A percentile compares a stretch with the other conserved stretches of the same genome.
Conservation (phyloP, 2,329 filamentous ascomycete genomes). For the Cladobotryum protrusum region DNA sequence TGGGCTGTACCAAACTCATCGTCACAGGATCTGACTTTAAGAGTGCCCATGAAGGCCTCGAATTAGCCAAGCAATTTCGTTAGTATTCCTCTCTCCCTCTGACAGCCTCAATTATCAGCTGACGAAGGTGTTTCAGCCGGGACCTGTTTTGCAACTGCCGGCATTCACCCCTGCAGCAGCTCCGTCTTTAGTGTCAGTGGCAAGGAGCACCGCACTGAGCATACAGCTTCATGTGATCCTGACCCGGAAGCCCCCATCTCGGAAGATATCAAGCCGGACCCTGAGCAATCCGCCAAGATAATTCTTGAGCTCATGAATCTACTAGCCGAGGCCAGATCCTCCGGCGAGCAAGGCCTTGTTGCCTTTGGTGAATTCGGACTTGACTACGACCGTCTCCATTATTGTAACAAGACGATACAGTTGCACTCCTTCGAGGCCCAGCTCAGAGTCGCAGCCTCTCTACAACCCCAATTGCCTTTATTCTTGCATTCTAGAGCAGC, state of each 20-base stretch:
- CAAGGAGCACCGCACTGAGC: constrained; percentile 32
- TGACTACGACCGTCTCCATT: constrained; percentile 87
- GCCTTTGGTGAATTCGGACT: constrained; percentile 95
- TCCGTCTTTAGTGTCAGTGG: constrained; percentile 62
- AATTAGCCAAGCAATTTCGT: constrained; percentile 70
- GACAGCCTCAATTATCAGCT: constrained; percentile 4
- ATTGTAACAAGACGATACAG: constrained; percentile 73
- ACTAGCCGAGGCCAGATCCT: constrained; percentile 50
- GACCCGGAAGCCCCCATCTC: constrained; percentile 41
- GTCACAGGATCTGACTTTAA: constrained; percentile 83
- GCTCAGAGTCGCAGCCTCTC: constrained; percentile 64
- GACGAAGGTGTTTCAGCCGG: constrained; percentile 48
- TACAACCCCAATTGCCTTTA: constrained; percentile 70
- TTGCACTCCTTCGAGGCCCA: constrained; percentile 80
- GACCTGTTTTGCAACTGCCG: constrained; percentile 81
- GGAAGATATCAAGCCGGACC: constrained; percentile 44
- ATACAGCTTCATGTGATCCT: constrained; percentile 47
- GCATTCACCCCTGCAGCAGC: constrained; percentile 87
- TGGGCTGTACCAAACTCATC: constrained; percentile 84
- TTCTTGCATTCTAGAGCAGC: constrained; percentile 91
- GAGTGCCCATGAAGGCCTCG: constrained; percentile 68
- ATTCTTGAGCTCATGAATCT: constrained; percentile 58
- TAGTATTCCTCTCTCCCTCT: constrained; percentile 27
- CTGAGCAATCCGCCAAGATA: constrained; percentile 38
- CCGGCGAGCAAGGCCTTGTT: constrained; percentile 44